phyloP scores from a whole-genome alignment of 106 monocot species.

The Dendrobium chrysotoxum region DNA sequence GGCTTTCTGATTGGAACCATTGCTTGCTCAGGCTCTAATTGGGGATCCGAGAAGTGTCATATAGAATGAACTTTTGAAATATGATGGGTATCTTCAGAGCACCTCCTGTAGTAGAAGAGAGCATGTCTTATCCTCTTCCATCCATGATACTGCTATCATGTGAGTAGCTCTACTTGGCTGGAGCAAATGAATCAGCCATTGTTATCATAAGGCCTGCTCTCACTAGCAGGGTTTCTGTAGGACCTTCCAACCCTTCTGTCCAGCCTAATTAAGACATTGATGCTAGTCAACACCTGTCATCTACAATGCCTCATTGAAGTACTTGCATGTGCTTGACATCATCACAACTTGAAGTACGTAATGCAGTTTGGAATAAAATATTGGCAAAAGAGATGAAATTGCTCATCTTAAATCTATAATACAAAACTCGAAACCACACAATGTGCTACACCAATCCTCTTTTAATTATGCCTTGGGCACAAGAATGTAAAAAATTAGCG shows the following conservation, averaged over 20 bases:
- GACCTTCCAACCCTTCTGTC: slow-evolving; percentile 2
- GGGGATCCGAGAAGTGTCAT: slow-evolving; percentile 87
- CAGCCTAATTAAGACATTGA: slow-evolving; percentile 10
- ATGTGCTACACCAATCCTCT: too few species aligned
- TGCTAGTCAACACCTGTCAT: too few species aligned
- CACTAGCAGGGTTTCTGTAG: slow-evolving; percentile 53
- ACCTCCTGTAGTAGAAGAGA: slow-evolving; percentile 38
- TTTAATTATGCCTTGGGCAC: too few species aligned
- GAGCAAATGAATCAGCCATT: slow-evolving; percentile 82
- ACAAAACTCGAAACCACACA: too few species aligned
- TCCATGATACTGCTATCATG: slow-evolving; percentile 94
- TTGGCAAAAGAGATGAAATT: too few species aligned
- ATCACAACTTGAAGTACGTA: too few species aligned
- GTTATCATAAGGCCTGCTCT: slow-evolving; percentile 77
- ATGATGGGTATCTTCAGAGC: slow-evolving; percentile 43
- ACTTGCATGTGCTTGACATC: too few species aligned
- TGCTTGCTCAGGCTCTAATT: slow-evolving; percentile 49
- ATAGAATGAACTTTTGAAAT: slow-evolving; percentile 75
- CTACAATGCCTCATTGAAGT: too few species aligned
- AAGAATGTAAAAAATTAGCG: too few species aligned
- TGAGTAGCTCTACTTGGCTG: slow-evolving; percentile 72
- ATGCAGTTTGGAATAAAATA: too few species aligned
- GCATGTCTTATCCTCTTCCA: slow-evolving; percentile 38
- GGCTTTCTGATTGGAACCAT: background rate
- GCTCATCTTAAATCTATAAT: too few species aligned